Conservation (phyloP, 2,329 filamentous ascomycete species). For the Sporothrix euskadiensis region DNA sequence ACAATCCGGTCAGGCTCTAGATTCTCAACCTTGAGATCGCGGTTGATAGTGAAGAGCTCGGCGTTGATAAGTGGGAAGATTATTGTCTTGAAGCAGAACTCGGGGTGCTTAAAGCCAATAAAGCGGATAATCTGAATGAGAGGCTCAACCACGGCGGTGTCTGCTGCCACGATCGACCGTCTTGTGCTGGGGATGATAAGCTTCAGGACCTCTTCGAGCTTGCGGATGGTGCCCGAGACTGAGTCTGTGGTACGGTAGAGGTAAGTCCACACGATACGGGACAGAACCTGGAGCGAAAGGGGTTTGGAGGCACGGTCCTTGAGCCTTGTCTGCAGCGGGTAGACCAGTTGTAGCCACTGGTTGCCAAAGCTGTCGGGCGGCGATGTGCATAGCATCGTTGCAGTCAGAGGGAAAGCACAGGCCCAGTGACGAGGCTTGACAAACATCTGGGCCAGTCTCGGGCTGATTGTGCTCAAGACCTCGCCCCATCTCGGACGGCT, state of each 20-base stretch:
- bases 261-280: slow-evolving; percentile 90
- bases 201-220: slow-evolving; percentile 85
- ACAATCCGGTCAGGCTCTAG: slow-evolving; percentile 95
- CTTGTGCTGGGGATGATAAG: slow-evolving; percentile 80
- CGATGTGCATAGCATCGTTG: slow-evolving; percentile 84
- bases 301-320: slow-evolving; percentile 80
- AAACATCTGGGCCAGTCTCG: slow-evolving; percentile 79
- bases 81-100: slow-evolving; percentile 87
- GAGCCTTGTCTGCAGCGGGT: slow-evolving; percentile 74
- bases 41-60: slow-evolving; percentile 74
- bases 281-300: slow-evolving; percentile 83
- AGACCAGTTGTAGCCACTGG: slow-evolving; percentile 83
- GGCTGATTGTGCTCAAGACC: slow-evolving; percentile 75
- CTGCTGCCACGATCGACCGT: slow-evolving; percentile 77
- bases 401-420: slow-evolving; percentile 83
- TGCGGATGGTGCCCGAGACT: slow-evolving; percentile 66
- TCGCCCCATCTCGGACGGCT: slow-evolving; percentile 82
- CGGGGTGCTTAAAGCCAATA: slow-evolving; percentile 89
- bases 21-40: slow-evolving; percentile 83
- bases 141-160: slow-evolving; percentile 81
- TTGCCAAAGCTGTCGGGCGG: slow-evolving; percentile 77
- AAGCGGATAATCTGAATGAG: slow-evolving; percentile 92
- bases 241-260: slow-evolving; percentile 80
- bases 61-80: slow-evolving; percentile 96
- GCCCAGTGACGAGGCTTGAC: slow-evolving; percentile 91